Percentiles rank a stretch among this genome's conserved stretches.
phyloP scores from a whole-genome alignment of 225 moss, liverwort and hornwort species.

The Sphagnum contortum region DNA sequence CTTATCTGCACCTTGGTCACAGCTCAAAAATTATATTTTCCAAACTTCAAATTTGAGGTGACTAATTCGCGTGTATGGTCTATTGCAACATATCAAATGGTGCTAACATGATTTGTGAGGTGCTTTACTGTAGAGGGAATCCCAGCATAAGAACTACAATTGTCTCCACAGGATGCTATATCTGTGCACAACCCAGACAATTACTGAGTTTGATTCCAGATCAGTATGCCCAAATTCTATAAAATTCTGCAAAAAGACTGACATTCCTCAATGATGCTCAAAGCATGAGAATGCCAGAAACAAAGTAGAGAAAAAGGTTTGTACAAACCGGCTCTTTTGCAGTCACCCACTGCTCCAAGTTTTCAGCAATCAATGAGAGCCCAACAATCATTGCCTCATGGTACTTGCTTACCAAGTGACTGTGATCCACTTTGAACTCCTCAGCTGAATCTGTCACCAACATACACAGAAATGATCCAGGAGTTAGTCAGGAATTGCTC shows the following conservation, averaged over 20 bases:
- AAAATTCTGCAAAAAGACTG: too few species aligned
- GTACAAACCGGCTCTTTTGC: conserved; percentile 52
- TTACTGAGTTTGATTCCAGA: too few species aligned
- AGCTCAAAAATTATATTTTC: background rate
- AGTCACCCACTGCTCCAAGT: conserved; percentile 56
- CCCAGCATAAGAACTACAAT: too few species aligned
- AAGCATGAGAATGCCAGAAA: too few species aligned
- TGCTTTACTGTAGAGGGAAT: too few species aligned
- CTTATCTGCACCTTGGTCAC: conserved; percentile 31
- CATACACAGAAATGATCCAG: background rate
- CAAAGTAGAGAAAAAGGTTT: background rate
- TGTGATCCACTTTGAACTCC: conserved; percentile 66
- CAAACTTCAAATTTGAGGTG: background rate
- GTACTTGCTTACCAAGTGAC: conserved; percentile 79
- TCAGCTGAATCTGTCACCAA: conserved; percentile 28
- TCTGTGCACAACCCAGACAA: too few species aligned
- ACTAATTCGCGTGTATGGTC: background rate
- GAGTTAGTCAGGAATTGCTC: background rate
- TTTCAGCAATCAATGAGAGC: conserved; percentile 61
- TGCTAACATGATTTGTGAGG: too few species aligned
- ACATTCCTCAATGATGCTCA: too few species aligned
- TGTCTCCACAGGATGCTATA: too few species aligned
- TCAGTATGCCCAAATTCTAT: too few species aligned
- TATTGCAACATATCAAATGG: too few species aligned
- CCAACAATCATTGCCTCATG: conserved; percentile 84